These are phyloP conservation scores for Aegilops speltoides DNA, from an alignment of 176 grass and related monocot species.

Conservation along the genomic window DNA sequence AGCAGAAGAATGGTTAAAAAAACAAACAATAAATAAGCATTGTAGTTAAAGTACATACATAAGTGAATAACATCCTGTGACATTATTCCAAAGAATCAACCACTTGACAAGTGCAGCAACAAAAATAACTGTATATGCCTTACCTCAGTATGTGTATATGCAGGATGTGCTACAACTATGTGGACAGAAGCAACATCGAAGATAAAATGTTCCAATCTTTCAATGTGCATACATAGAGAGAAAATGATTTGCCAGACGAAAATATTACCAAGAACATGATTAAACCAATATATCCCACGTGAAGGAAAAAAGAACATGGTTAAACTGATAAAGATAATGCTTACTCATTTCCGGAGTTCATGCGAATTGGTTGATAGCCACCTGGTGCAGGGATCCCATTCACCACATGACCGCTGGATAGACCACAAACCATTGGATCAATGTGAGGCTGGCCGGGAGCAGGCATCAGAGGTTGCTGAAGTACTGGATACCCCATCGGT, in stretches of 20 bases:
- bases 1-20: too few species aligned
- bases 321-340: constrained; percentile 27
- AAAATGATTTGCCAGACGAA: neutral
- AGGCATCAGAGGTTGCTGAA: constrained; percentile 79
- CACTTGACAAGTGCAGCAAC: neutral
- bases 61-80: neutral
- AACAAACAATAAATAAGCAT: too few species aligned
- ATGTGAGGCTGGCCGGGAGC: constrained; percentile 68
- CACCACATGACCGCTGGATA: constrained; percentile 81
- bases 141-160: constrained; percentile 10
- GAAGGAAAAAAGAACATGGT: constrained; percentile 10
- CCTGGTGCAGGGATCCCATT: constrained; percentile 84
- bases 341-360: constrained; percentile 95
- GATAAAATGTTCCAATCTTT: neutral
- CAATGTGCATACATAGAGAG: neutral
- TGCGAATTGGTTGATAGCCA: constrained; percentile 78
- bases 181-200: constrained; percentile 1
- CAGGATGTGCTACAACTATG: constrained; percentile 5
- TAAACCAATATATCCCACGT: constrained; percentile 1
- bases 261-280: neutral
- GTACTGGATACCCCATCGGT: constrained; percentile 94
- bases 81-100: constrained; percentile 10
- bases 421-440: constrained; percentile 63
- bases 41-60: constrained; percentile 7
- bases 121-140: neutral